Evolutionary conservation across 1,139 yeast genomes (phyloP), one percentile per base, ranked within the genome.

Genomic region (Blastobotrys malaysiensis): DNA sequence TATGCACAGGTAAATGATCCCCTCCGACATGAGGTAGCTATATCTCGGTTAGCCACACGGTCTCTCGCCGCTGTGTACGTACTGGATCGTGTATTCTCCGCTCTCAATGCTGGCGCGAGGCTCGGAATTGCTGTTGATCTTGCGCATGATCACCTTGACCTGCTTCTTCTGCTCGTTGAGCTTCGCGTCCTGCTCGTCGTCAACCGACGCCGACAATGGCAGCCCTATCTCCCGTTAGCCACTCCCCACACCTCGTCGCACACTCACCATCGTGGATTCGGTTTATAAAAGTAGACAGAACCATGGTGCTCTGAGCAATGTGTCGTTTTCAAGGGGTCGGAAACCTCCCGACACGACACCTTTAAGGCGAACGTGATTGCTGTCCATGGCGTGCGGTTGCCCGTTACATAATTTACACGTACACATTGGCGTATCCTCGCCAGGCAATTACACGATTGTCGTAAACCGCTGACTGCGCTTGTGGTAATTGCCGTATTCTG

Each of bases 121-220:
- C 64, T 88, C 97, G 1, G 95, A 84, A 63, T 84, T 81, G 51
- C 91, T 85, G 45, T 86, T 86, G 68, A 93, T 81, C 65, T 95
- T 79, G 50, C 86, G 77, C 51, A 90, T 79, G 54, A 93, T 77
- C 57, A 86, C 75, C 73, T 93, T 91, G 63, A 90, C 82, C 69
- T 89, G 89, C 69, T 86, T 83, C 78, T 91, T 91, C 68, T 88
- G 93, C 57, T 88, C 95, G 46, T 77, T 69, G 53, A 91, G 75
- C 13, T 76, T 57, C 9, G 62, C 59, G 53, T 78, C 80, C 52
- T 77, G 78, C 60, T 84, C 86, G 62, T 90, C 96, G 65, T 91
- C 98, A 14, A 89, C 93, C 1, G 96, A 87, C n/a, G 96, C 96
- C 59, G 95, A 84, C 55, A 91, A 77, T 18, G 98, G 97, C 56